Evolutionary conservation across 441 rosid species (phyloP).

Genomic region (Pelargonium myrrhifolium): DNA sequence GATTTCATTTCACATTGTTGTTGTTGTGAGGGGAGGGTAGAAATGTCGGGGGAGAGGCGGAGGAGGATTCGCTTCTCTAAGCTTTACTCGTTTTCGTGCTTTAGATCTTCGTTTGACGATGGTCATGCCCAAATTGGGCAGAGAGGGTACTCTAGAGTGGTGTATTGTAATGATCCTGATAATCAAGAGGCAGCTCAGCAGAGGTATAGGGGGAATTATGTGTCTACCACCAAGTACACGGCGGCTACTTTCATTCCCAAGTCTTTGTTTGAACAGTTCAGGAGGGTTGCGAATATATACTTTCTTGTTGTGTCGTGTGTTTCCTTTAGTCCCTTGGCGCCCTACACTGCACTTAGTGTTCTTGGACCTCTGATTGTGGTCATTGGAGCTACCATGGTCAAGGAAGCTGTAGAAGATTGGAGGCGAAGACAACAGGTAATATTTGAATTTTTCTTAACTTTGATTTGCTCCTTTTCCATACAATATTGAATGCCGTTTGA

Average conservation of each 20-base stretch:
- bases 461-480: background rate
- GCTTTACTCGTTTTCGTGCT: constrained; percentile 5
- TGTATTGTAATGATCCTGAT: constrained; percentile 72
- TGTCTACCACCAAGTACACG: constrained; percentile 78
- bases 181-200: constrained; percentile 42
- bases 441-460: constrained; percentile 2
- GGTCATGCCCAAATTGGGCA: constrained; percentile 6
- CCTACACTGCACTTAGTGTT: constrained; percentile 66
- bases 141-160: constrained; percentile 74
- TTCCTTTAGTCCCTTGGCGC: constrained; percentile 73
- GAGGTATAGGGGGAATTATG: constrained; percentile 55
- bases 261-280: constrained; percentile 86
- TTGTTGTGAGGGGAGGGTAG: background rate
- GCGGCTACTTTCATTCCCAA: constrained; percentile 74
- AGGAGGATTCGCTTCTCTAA: constrained; percentile 3
- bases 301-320: constrained; percentile 70
- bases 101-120: constrained; percentile 4
- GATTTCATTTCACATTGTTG: background rate
- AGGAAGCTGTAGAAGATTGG: constrained; percentile 87
- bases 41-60: background rate
- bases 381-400: constrained; percentile 78
- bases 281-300: constrained; percentile 86
- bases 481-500: background rate
- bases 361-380: constrained; percentile 74
- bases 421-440: constrained; percentile 69